Conservation (phyloP, 768 basidiomycete species). For the Russula compacta region DNA sequence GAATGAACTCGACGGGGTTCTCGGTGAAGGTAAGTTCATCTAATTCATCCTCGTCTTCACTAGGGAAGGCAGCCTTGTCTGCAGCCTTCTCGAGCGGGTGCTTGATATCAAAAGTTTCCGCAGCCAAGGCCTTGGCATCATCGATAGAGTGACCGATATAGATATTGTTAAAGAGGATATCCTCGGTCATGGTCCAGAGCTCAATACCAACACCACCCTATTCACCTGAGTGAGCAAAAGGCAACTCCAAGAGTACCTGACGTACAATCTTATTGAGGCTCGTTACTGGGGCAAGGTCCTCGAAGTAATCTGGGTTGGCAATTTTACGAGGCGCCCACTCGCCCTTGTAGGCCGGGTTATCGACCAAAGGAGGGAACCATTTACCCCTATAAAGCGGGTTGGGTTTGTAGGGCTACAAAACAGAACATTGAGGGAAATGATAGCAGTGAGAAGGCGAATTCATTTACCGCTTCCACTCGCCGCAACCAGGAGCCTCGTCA, state of each 20-base stretch:
- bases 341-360: slow-evolving; percentile 97
- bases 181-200: slow-evolving; percentile 99
- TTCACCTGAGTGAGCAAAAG: slow-evolving; percentile 1
- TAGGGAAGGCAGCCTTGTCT: slow-evolving; percentile 38
- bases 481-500: slow-evolving; percentile 84
- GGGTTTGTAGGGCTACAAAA: slow-evolving; percentile 63
- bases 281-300: slow-evolving; percentile 78
- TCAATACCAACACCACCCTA: slow-evolving; percentile 94
- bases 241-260: neutral
- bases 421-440: neutral
- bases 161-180: slow-evolving; percentile 89
- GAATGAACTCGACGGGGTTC: slow-evolving; percentile 74
- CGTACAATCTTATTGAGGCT: slow-evolving; percentile 76
- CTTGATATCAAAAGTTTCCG: slow-evolving; percentile 90
- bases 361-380: slow-evolving; percentile 90
- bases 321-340: slow-evolving; percentile 90
- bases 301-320: slow-evolving; percentile 82
- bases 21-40: slow-evolving; percentile 48
- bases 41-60: slow-evolving; percentile 34
- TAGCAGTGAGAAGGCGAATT: neutral
- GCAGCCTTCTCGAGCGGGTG: slow-evolving; percentile 64
- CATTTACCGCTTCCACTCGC: slow-evolving; percentile 77
- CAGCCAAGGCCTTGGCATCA: slow-evolving; percentile 76
- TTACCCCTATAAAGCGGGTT: slow-evolving; percentile 98
- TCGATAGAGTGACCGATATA: slow-evolving; percentile 85